These are phyloP conservation scores for Carex pumila DNA, from an alignment of 176 grass and related monocot genomes.

Conservation along the genomic window DNA sequence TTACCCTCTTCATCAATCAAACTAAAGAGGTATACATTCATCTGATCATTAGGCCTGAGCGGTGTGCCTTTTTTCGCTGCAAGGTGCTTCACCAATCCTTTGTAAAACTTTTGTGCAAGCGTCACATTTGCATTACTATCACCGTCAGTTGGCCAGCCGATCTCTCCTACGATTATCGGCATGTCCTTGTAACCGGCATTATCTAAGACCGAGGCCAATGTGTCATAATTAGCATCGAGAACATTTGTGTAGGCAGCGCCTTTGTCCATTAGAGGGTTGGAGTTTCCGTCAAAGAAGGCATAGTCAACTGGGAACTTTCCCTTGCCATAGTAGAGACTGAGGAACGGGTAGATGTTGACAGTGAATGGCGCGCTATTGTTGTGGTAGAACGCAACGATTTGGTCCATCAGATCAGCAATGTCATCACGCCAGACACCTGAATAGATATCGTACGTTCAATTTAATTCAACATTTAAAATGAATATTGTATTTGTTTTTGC, in stretches of 20 bases:
- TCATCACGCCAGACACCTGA: conserved; percentile 41
- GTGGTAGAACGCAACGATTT: conserved; percentile 44
- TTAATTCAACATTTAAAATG: background rate
- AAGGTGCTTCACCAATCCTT: conserved; percentile 42
- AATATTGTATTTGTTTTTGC: background rate
- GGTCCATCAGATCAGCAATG: conserved; percentile 26
- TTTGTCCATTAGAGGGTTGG: conserved; percentile 39
- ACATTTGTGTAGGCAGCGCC: conserved; percentile 42
- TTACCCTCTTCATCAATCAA: conserved; percentile 63
- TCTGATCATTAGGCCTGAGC: conserved; percentile 22
- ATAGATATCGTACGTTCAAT: background rate
- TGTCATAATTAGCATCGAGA: conserved; percentile 59
- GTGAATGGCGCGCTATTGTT: conserved; percentile 43
- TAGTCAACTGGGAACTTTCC: conserved; percentile 57
- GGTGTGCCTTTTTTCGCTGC: conserved; percentile 42
- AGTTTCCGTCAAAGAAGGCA: conserved; percentile 59
- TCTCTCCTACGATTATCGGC: conserved; percentile 57
- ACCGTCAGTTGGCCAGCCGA: conserved; percentile 76
- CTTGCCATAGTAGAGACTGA: conserved; percentile 49
- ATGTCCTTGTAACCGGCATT: conserved; percentile 29
- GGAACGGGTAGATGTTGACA: conserved; percentile 75
- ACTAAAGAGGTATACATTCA: conserved; percentile 53
- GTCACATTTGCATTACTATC: conserved; percentile 39
- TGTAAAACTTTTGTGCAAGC: conserved; percentile 52
- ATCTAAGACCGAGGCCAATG: conserved; percentile 33